Evolutionary conservation across 2,329 filamentous ascomycete species (phyloP).

Genomic region (Aureobasidium sp.): DNA sequence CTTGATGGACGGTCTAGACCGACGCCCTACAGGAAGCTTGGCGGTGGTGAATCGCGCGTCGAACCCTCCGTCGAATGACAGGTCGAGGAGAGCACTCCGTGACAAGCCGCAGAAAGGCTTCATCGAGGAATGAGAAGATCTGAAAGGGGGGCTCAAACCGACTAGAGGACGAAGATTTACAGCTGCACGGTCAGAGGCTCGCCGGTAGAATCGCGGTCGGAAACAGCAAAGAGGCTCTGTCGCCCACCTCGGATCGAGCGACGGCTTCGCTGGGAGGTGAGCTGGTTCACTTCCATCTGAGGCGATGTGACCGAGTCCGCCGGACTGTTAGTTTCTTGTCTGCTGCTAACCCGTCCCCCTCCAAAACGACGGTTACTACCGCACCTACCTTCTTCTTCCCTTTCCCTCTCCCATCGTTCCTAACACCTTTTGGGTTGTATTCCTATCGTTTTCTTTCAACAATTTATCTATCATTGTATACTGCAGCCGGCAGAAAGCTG

Average conservation of each 20-base stretch:
- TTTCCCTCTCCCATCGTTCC: background rate
- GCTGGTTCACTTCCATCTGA: slow-evolving; percentile 1
- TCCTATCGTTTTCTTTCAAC: background rate
- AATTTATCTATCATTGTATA: background rate
- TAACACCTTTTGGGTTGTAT: background rate
- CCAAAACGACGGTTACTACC: background rate
- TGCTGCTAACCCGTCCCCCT: background rate
- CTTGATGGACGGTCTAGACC: background rate
- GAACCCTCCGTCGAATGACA: background rate
- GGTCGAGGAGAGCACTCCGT: background rate
- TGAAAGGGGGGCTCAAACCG: background rate
- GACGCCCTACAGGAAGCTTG: background rate
- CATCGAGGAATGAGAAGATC: background rate
- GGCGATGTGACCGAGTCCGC: background rate
- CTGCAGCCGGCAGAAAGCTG: background rate
- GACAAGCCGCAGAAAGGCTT: background rate
- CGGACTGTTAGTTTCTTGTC: slow-evolving; percentile 1
- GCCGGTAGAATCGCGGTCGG: background rate
- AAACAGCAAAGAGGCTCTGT: background rate
- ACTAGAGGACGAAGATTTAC: background rate
- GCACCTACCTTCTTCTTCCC: background rate
- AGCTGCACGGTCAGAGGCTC: background rate
- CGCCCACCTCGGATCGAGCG: background rate
- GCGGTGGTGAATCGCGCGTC: background rate
- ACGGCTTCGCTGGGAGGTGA: background rate